Percentiles rank a stretch among this genome's conserved stretches.
These are phyloP conservation scores for Rubia occidens DNA, from an alignment of 305 asterid species.

Conservation along the genomic window DNA sequence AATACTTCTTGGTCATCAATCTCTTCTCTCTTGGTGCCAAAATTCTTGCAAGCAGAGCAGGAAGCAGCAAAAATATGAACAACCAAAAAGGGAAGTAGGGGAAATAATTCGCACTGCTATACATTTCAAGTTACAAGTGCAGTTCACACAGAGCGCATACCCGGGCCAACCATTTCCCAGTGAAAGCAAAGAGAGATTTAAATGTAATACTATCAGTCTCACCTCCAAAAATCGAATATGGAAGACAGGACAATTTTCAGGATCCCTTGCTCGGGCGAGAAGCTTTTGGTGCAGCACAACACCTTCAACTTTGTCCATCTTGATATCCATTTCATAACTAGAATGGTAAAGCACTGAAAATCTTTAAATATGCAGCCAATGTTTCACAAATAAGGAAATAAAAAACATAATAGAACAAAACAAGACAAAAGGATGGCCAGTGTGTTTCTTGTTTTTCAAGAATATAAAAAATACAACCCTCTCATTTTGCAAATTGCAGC, in stretches of 20 bases:
- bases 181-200: not conserved
- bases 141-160: not conserved
- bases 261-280: constrained; percentile 72
- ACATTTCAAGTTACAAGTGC: not conserved
- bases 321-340: constrained; percentile 75
- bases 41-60: constrained; percentile 33
- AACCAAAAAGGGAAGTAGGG: constrained; percentile 10
- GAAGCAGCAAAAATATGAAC: constrained; percentile 11
- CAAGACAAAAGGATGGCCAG: not conserved
- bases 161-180: not conserved
- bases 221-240: constrained; percentile 74
- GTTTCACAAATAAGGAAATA: not conserved
- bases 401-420: no score
- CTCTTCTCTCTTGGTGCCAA: constrained; percentile 48
- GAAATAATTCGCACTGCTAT: not conserved
- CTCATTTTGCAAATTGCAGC: not conserved
- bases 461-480: not conserved
- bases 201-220: not conserved
- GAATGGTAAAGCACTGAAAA: constrained; percentile 17
- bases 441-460: not conserved
- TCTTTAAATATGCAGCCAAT: not conserved
- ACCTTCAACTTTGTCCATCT: constrained; percentile 77
- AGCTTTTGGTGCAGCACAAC: constrained; percentile 74
- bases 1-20: constrained; percentile 41
- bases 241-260: constrained; percentile 61